These are phyloP conservation scores for Pyrrhoderma noxium DNA, from an alignment of 1,284 basidiomycete species.

Conservation along the genomic window DNA sequence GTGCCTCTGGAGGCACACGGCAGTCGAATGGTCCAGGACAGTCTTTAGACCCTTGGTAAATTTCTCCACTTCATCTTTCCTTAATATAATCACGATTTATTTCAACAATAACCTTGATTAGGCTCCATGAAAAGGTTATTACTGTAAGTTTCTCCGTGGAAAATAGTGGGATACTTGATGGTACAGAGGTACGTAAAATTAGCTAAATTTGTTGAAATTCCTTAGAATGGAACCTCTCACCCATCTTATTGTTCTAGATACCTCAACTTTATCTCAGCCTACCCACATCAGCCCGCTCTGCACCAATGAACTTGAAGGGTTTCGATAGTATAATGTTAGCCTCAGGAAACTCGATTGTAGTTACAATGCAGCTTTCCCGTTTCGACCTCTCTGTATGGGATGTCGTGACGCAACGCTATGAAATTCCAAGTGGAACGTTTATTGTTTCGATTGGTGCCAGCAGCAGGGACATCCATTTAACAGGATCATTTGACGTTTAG, in stretches of 20 bases:
- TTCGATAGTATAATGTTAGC: slow-evolving; percentile 50
- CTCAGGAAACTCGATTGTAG: slow-evolving; percentile 38
- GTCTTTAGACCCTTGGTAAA: slow-evolving; percentile 27
- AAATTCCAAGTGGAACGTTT: slow-evolving; percentile 36
- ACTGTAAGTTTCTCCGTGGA: slow-evolving; percentile 28
- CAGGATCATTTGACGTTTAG: slow-evolving; percentile 16
- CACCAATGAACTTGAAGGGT: slow-evolving; percentile 56
- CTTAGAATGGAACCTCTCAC: slow-evolving; percentile 1
- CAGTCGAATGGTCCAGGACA: slow-evolving; percentile 25
- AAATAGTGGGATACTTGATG: slow-evolving; percentile 30
- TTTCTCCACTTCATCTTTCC: background rate
- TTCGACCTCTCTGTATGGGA: slow-evolving; percentile 62
- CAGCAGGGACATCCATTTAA: slow-evolving; percentile 41
- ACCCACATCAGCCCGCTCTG: slow-evolving; percentile 46
- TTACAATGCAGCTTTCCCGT: slow-evolving; percentile 52
- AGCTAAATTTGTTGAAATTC: background rate
- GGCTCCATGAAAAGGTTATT: slow-evolving; percentile 28
- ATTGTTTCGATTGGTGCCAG: slow-evolving; percentile 44
- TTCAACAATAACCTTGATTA: slow-evolving; percentile 8
- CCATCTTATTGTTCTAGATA: slow-evolving; percentile 31
- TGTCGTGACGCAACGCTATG: slow-evolving; percentile 41
- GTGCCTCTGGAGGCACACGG: slow-evolving; percentile 24
- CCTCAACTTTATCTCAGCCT: slow-evolving; percentile 60
- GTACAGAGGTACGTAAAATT: slow-evolving; percentile 28
- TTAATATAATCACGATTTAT: background rate